Evolutionary conservation across 2,329 filamentous ascomycete species (phyloP), one percentile per base, ranked within the genome.

Genomic region (Fusarium xylarioides): DNA sequence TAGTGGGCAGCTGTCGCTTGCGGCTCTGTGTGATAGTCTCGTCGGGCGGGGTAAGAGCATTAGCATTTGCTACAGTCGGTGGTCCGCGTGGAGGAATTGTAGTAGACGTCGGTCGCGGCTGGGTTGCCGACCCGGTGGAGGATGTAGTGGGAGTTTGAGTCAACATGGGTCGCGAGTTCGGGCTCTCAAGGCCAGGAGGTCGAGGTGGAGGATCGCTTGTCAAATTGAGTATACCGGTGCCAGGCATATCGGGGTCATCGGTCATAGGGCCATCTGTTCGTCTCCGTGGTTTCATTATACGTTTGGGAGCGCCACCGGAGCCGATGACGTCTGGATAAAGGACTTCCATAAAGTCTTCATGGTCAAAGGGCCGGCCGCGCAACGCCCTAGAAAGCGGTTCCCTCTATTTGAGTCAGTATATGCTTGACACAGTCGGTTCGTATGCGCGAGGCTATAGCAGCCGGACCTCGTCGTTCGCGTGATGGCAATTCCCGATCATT

Each of bases 301-400:
- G 85, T 77, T 90, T 90, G 2, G 88, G 88, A 2, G 88, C 88
- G 58, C 88, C 88, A 28, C 88, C 87, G 3, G 88, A 89, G 16
- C 88, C 88, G 47, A 90, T 83, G 14, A 90, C 88, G 63, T 90
- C 88, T 35, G 88, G 87, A 66, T 90, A 90, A 15, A 90, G 81
- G 28, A 90, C 84, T 76, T 90, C 88, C 86, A 90, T 89, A 77
- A 83, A 90, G 42, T 89, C 85, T 76, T 90, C 88, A 75, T 90
- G 87, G 28, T 90, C 88, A 74, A 90, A 90, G 2, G 88, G 86
- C 19, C 88, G 83, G 37, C 88, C 87, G 60, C 87, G 85, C 10
- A 90, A 81, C 12, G 88, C 87, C 66, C 87, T 85, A 4, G 88
- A 89, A 28, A 89, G 81, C 3, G 88, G 88, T 74, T 90, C 88